Conservation (phyloP, 2,329 filamentous ascomycete genomes). For the Ophiostoma ulmi region DNA sequence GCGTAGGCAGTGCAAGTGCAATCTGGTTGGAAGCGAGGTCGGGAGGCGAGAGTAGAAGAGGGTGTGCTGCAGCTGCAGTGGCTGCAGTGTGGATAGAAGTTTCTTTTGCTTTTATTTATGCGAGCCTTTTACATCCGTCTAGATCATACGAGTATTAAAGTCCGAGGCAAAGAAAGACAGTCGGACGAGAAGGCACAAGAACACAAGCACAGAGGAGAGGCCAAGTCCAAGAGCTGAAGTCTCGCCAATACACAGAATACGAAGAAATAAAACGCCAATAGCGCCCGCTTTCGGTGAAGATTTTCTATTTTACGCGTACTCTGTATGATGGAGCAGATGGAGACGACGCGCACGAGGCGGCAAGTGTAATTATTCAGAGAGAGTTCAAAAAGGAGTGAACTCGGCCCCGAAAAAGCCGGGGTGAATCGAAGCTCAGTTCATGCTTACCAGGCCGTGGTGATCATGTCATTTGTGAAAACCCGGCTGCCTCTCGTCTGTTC, state of each 20-base stretch:
- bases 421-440: not conserved
- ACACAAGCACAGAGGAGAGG: too few species aligned
- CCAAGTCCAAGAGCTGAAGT: too few species aligned
- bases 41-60: not conserved
- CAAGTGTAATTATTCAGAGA: not conserved
- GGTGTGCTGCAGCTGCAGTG: not conserved
- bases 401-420: not conserved
- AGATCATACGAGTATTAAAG: too few species aligned
- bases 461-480: not conserved
- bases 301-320: not conserved
- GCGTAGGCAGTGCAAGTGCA: not conserved
- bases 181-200: too few species aligned
- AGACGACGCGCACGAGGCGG: slow-evolving; percentile 1
- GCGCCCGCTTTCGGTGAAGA: not conserved
- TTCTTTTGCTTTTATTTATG: not conserved
- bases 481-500: not conserved
- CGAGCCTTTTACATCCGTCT: too few species aligned
- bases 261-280: not conserved
- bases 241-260: not conserved
- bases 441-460: not conserved
- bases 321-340: not conserved
- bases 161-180: too few species aligned
- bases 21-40: not conserved
- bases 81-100: not conserved
- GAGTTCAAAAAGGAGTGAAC: not conserved